Evolutionary conservation across 441 rosid species (phyloP).

Genomic region (Pelargonium cotyledonis): DNA sequence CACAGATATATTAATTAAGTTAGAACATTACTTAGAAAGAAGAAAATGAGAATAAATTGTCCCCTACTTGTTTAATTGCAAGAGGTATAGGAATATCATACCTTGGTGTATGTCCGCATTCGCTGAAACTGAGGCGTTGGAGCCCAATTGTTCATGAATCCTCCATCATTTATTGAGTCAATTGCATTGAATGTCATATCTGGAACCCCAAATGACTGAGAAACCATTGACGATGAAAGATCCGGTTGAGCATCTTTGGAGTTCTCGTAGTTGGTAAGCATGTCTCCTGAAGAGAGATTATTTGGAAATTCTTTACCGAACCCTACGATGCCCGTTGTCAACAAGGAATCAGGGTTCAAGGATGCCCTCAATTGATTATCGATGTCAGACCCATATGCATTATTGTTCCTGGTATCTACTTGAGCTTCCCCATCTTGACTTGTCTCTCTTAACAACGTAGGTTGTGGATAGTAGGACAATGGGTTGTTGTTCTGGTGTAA

Average conservation of each 20-base stretch:
- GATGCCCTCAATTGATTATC: constrained; percentile 35
- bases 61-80: background rate
- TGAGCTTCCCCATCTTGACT: constrained; percentile 51
- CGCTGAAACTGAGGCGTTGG: constrained; percentile 48
- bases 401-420: constrained; percentile 38
- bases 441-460: constrained; percentile 37
- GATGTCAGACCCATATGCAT: constrained; percentile 29
- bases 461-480: constrained; percentile 36
- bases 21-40: constrained; percentile 9
- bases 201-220: constrained; percentile 61
- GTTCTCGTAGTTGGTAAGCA: constrained; percentile 38
- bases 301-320: constrained; percentile 45
- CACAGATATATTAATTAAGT: constrained; percentile 14
- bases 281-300: constrained; percentile 38
- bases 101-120: constrained; percentile 68
- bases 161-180: constrained; percentile 46
- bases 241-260: constrained; percentile 53
- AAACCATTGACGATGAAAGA: constrained; percentile 58
- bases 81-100: constrained; percentile 17
- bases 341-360: constrained; percentile 34
- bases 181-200: constrained; percentile 51
- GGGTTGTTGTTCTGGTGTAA: constrained; percentile 43
- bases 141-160: constrained; percentile 46
- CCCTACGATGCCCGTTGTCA: constrained; percentile 37
- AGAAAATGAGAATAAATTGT: background rate